Conservation (phyloP, 2,329 filamentous ascomycete genomes). For the Colletotrichum spinosum region DNA sequence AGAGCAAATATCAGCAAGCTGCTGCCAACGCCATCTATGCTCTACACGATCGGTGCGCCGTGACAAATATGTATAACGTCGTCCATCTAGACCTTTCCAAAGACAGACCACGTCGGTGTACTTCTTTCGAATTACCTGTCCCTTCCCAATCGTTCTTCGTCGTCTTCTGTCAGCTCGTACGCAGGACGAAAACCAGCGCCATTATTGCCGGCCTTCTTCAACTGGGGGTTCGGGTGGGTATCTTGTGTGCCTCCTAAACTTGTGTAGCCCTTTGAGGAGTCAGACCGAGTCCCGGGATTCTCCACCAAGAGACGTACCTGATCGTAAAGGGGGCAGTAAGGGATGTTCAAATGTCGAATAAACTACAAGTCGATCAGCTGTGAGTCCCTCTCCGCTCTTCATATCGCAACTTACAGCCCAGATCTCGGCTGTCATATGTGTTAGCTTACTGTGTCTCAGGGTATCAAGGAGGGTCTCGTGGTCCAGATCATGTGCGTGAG, state of each 20-base stretch:
- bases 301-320: conserved; percentile 40
- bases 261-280: conserved; percentile 75
- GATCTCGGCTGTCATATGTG: conserved; percentile 71
- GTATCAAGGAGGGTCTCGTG: not conserved
- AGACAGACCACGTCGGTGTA: not conserved
- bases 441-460: not conserved
- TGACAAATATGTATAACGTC: too few relatives aligned
- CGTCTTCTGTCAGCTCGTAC: conserved; percentile 79
- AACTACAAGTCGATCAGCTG: conserved; percentile 63
- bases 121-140: conserved; percentile 57
- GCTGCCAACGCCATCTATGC: too few relatives aligned
- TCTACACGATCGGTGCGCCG: too few relatives aligned
- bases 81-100: too few relatives aligned
- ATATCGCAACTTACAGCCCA: conserved; percentile 77
- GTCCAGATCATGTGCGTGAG: not conserved
- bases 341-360: conserved; percentile 80
- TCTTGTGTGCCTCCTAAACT: conserved; percentile 91
- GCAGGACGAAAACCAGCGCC: conserved; percentile 73
- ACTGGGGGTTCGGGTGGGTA: conserved; percentile 87
- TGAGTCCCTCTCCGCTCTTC: not conserved
- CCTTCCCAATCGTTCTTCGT: conserved; percentile 82
- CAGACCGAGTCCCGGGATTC: not conserved
- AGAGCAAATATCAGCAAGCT: too few relatives aligned
- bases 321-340: conserved; percentile 91
- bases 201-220: conserved; percentile 57